Evolutionary conservation across 495 filamentous ascomycete genomes (phyloP).

Genomic region (Trichocladium uniseriatum): DNA sequence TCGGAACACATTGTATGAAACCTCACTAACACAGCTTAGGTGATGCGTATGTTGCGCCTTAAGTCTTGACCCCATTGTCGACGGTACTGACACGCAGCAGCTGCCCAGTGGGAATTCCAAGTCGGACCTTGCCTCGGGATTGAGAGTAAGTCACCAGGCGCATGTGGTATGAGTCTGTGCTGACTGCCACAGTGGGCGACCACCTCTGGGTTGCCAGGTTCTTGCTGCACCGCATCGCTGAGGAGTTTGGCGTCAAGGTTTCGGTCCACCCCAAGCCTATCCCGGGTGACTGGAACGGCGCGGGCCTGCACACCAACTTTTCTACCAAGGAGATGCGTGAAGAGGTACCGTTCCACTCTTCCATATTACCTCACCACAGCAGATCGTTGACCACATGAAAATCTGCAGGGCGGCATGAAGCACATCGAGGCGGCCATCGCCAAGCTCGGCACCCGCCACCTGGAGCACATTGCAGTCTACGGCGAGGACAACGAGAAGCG

Average conservation of each 20-base stretch:
- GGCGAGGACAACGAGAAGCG: slow-evolving; percentile 86
- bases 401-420: slow-evolving; percentile 87
- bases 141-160: slow-evolving; percentile 33
- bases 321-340: slow-evolving; percentile 73
- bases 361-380: too few relatives aligned
- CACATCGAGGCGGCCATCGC: slow-evolving; percentile 60
- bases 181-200: slow-evolving; percentile 60
- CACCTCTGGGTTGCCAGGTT: slow-evolving; percentile 96
- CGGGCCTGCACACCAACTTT: slow-evolving; percentile 93
- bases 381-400: too few relatives aligned
- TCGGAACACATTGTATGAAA: neutral
- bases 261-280: slow-evolving; percentile 98
- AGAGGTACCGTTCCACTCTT: neutral
- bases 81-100: neutral
- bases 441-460: slow-evolving; percentile 71
- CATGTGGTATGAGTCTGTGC: neutral
- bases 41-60: slow-evolving; percentile 8
- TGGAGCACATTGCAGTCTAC: slow-evolving; percentile 95
- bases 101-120: slow-evolving; percentile 97
- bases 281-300: slow-evolving; percentile 98
- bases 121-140: slow-evolving; percentile 91
- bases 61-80: neutral
- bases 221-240: slow-evolving; percentile 90
- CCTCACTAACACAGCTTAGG: slow-evolving; percentile 1
- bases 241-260: slow-evolving; percentile 94